Evolutionary conservation across 2,329 filamentous ascomycete genomes (phyloP), one percentile per base, ranked within the genome.

Genomic region (Penicillium sp.): DNA sequence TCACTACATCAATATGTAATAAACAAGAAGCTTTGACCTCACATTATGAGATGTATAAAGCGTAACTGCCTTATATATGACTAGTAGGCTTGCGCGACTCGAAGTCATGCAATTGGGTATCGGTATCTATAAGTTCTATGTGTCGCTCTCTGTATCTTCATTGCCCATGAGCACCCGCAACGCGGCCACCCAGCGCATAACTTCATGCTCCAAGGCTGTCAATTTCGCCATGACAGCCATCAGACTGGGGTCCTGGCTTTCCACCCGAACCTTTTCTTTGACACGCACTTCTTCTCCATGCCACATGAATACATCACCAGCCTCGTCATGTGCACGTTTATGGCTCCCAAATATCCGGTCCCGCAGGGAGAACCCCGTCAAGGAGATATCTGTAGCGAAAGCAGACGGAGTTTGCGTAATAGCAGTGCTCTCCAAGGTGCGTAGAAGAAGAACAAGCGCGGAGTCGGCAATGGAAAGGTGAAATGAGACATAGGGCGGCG

Each of bases 241-340:
- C 62, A 97, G 72, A 65, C 87, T 93, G 1, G 93, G 93, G 73
- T 98, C 93, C 54, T 92, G 90, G 67, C 86, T 93, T 74, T 96
- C 93, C 2, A 97, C 88, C 41, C 90, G 83, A 5, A 96, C 85
- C 77, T 97, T 97, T 73, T 97, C 93, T 64, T 88, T 86, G 46
- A 98, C 93, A 62, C 86, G 88, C 3, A 97, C 92, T 59, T 95
- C 86, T 55, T 86, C 82, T 5, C 84, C 84, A 14, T 78, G 79
- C 75, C 84, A 97, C 4, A 78, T 80, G 73, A 96, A 97, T 0
- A 90, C 78, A 37, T 86, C 83, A 58, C 93, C 89, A 61, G 88
- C 86, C 75, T 98, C 93, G 73, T 93, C 90, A 72, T 93, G 90
- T 63, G 88, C 86, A 2, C 88, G 80, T 19, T 86, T 80, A 50